phyloP scores from a whole-genome alignment of 345 rosid species.

The Atalantia buxifolia region DNA sequence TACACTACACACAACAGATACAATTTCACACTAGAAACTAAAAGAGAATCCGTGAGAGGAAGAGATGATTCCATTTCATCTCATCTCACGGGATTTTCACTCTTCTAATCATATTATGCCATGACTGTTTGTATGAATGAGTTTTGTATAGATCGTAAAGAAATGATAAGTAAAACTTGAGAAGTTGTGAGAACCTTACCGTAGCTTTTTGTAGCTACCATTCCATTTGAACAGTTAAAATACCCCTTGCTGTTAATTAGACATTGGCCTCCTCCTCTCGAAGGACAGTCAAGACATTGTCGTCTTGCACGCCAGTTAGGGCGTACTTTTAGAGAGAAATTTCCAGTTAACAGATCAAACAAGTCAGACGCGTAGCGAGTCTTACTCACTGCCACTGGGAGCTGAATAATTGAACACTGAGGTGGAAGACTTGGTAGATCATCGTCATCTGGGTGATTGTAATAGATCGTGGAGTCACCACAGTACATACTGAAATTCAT shows the following conservation, averaged over 20 bases:
- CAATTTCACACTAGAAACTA: too few relatives aligned
- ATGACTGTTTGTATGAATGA: too few relatives aligned
- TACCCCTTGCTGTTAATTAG: not conserved
- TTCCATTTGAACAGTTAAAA: not conserved
- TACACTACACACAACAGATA: too few relatives aligned
- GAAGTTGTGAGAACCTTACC: not conserved
- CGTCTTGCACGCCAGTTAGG: not conserved
- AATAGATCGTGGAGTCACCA: not conserved
- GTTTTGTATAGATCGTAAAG: not conserved
- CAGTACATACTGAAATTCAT: not conserved
- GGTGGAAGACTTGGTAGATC: not conserved
- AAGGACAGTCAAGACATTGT: constrained; percentile 5
- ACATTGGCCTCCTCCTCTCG: constrained; percentile 7
- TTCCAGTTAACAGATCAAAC: constrained; percentile 9
- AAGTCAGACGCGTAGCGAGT: not conserved
- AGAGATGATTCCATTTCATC: not conserved
- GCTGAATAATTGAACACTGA: constrained; percentile 27
- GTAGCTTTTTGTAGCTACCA: not conserved
- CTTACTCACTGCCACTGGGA: constrained; percentile 13
- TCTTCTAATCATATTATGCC: too few relatives aligned
- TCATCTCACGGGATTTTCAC: too few relatives aligned
- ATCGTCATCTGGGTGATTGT: not conserved
- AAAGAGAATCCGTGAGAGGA: too few relatives aligned
- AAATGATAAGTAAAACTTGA: not conserved
- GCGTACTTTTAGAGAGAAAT: constrained; percentile 3